Evolutionary conservation across 1,284 basidiomycete genomes (phyloP).

Genomic region (Macrocybe sp.): DNA sequence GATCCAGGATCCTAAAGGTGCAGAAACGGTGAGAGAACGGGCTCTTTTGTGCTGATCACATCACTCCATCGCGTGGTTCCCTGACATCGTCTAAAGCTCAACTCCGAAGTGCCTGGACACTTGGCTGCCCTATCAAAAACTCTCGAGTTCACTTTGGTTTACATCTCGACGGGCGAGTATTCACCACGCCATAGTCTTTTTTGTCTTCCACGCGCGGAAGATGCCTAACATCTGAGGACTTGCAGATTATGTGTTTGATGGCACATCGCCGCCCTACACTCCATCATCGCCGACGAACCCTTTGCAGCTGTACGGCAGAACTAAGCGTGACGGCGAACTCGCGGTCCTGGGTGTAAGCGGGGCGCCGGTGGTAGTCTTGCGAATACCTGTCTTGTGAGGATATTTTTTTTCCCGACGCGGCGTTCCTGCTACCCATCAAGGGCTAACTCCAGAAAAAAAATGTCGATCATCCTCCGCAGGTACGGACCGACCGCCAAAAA

Average conservation of each 20-base stretch:
- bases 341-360: constrained; percentile 52
- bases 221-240: background rate
- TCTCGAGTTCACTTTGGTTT: constrained; percentile 58
- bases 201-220: background rate
- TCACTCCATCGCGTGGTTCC: background rate
- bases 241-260: constrained; percentile 85
- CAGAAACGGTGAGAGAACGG: constrained; percentile 42
- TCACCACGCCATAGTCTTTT: background rate
- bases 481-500: constrained; percentile 77
- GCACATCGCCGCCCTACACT: constrained; percentile 73
- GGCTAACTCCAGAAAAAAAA: background rate
- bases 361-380: constrained; percentile 56
- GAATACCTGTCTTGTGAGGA: constrained; percentile 76
- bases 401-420: constrained; percentile 2
- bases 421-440: background rate
- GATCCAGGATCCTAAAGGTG: constrained; percentile 57
- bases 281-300: constrained; percentile 67
- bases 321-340: constrained; percentile 74
- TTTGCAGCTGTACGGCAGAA: constrained; percentile 71
- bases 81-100: constrained; percentile 44
- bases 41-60: constrained; percentile 1
- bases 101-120: constrained; percentile 57
- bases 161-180: constrained; percentile 69
- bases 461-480: constrained; percentile 30
- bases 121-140: constrained; percentile 56